Evolutionary conservation across 2,329 filamentous ascomycete genomes (phyloP).

Genomic region (Hansfordia pulvinata): DNA sequence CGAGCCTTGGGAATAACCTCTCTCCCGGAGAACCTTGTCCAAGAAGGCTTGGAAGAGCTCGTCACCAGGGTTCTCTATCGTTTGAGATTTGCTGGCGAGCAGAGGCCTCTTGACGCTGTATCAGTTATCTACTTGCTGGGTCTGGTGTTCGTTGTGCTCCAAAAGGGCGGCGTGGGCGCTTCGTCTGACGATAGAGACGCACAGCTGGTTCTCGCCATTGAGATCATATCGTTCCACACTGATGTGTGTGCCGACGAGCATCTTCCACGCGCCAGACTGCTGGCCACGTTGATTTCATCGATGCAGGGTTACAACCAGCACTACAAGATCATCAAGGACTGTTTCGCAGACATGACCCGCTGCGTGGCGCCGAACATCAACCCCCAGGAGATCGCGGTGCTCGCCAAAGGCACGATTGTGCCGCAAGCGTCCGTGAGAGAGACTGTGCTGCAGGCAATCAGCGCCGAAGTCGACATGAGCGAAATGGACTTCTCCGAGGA

Average conservation of each 20-base stretch:
- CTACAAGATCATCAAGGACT: conserved; percentile 91
- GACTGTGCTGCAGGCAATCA: conserved; percentile 78
- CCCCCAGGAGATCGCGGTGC: conserved; percentile 54
- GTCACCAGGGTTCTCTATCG: conserved; percentile 84
- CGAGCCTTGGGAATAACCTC: conserved; percentile 63
- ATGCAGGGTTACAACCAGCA: conserved; percentile 89
- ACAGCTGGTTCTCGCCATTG: conserved; percentile 77
- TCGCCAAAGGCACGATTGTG: conserved; percentile 70
- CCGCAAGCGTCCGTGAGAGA: conserved; percentile 69
- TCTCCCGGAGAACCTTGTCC: conserved; percentile 56
- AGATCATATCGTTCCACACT: conserved; percentile 82
- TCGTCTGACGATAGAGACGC: conserved; percentile 71
- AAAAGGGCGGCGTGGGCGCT: conserved; percentile 63
- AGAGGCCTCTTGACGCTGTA: conserved; percentile 82
- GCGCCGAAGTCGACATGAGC: conserved; percentile 81
- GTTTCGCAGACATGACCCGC: conserved; percentile 72
- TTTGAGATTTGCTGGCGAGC: conserved; percentile 78
- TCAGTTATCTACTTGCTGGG: conserved; percentile 82
- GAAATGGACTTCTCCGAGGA: conserved; percentile 78
- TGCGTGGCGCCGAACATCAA: conserved; percentile 74
- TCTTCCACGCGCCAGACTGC: conserved; percentile 62
- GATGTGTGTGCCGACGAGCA: conserved; percentile 61
- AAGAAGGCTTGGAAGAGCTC: conserved; percentile 73
- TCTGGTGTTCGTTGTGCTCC: conserved; percentile 65
- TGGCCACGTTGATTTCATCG: conserved; percentile 59